These are phyloP conservation scores for Ophiostoma sp. DNA, from an alignment of 2,329 filamentous ascomycete genomes.

Conservation along the genomic window DNA sequence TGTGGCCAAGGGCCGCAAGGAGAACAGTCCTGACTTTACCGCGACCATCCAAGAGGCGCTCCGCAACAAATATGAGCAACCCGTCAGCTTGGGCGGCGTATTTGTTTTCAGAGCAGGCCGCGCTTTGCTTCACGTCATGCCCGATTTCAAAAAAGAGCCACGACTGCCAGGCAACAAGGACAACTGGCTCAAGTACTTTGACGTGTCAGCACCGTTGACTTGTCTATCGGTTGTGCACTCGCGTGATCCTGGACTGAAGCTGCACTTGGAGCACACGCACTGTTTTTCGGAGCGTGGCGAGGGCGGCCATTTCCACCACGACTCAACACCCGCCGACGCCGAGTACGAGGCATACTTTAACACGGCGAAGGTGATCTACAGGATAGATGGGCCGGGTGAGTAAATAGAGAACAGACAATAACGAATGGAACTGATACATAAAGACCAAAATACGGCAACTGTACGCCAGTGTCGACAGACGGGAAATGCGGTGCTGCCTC, in stretches of 20 bases:
- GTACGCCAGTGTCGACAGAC: too few relatives aligned
- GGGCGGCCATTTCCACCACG: slow-evolving; percentile 21
- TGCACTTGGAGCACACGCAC: slow-evolving; percentile 52
- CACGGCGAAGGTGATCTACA: slow-evolving; percentile 21
- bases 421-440: not conserved
- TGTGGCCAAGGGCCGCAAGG: slow-evolving; percentile 36
- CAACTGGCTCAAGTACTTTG: slow-evolving; percentile 44
- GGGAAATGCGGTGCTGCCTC: not conserved
- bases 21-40: slow-evolving; percentile 38
- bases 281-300: slow-evolving; percentile 39
- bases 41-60: slow-evolving; percentile 38
- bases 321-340: slow-evolving; percentile 11
- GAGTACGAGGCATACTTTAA: slow-evolving; percentile 22
- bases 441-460: too few relatives aligned
- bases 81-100: slow-evolving; percentile 44
- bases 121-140: slow-evolving; percentile 47
- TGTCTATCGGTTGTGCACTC: slow-evolving; percentile 46
- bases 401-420: not conserved
- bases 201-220: slow-evolving; percentile 40
- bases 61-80: slow-evolving; percentile 34
- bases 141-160: slow-evolving; percentile 42
- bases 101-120: slow-evolving; percentile 43
- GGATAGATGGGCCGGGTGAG: slow-evolving; percentile 13
- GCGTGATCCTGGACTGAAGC: slow-evolving; percentile 42
- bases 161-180: slow-evolving; percentile 35